Evolutionary conservation across 164 flowering plant genomes (phyloP), one percentile per base, ranked within the genome.

Genomic region (Nymphaea colorata): DNA sequence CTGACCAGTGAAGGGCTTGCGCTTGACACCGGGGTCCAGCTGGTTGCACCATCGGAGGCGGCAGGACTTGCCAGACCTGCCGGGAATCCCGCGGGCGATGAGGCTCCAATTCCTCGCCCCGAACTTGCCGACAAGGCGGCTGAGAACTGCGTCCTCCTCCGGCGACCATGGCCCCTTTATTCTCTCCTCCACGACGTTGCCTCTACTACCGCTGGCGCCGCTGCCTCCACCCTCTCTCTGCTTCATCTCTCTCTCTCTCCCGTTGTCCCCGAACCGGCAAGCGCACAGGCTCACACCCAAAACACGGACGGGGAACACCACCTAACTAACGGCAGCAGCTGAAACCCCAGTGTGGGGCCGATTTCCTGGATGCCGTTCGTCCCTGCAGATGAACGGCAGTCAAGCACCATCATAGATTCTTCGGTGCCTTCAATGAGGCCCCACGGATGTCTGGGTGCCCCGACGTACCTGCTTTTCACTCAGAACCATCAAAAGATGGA

Each of bases 11-110:
- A 88, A 88, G 59, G 94, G 91, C 69, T 85, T 85, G 72, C 88
- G 91, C 71, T 86, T 84, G 36, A 88, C 82, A 65, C 72, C 62
- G 69, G 91, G 94, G 68, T 86, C 89, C 16, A 93, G 95, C 83
- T 90, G 96, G 74, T 93, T 93, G 72, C 93, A 93, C 98, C 98
- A 93, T 3, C 96, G 82, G 59, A 90, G 86, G 43, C 98, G 86
- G 11, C 64, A 61, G 7, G 64, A 61, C 42, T 61, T 61, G 42
- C 96, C 95, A 25, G 98, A 87, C 71, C 98, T 74, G 0, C 98
- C 98, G 7, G 91, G 61, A 66, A 88, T 88, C 43, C 93, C 88
- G 2, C 89, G 84, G 15, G 95, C 91, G 60, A 90, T 90, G 62
- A 88, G 72, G 67, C 87, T 84, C 98, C 98, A 90, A 74, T 90